These are phyloP conservation scores for Haematococcus lacustris DNA, from an alignment of 139 green algal species.

Conservation along the genomic window DNA sequence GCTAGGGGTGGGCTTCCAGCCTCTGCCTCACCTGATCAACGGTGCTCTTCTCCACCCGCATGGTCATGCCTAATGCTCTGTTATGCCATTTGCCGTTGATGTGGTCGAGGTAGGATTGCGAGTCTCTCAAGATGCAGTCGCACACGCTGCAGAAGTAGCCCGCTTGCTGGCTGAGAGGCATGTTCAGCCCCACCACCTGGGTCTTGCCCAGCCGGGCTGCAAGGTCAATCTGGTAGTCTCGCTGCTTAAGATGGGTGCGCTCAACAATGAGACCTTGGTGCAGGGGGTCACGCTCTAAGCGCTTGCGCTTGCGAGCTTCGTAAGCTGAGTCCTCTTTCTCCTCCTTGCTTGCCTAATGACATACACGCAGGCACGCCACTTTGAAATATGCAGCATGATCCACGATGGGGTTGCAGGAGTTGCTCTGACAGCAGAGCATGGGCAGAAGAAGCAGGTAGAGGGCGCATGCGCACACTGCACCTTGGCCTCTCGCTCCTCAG, in stretches of 20 bases:
- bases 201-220: conserved; percentile 67
- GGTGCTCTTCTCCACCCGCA: conserved; percentile 82
- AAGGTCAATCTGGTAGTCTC: conserved; percentile 75
- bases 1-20: background rate
- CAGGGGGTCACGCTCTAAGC: conserved; percentile 77
- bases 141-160: conserved; percentile 96
- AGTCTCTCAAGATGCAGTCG: conserved; percentile 91
- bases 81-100: conserved; percentile 99
- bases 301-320: conserved; percentile 61
- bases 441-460: background rate
- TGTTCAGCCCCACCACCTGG: conserved; percentile 69
- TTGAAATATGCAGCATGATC: background rate
- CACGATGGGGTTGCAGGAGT: too few species aligned
- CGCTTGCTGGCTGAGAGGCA: conserved; percentile 71
- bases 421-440: too few species aligned
- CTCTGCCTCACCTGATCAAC: conserved; percentile 66
- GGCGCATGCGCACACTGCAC: conserved; percentile 8
- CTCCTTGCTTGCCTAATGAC: background rate
- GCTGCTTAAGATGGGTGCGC: conserved; percentile 60
- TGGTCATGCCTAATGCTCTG: conserved; percentile 90
- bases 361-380: background rate
- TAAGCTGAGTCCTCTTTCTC: conserved; percentile 49
- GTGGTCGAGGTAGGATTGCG: conserved; percentile 90
- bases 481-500: conserved; percentile 55
- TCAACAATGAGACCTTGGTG: conserved; percentile 83